Evolutionary conservation across 164 flowering plant genomes (phyloP).

Genomic region (Amborella trichopoda): DNA sequence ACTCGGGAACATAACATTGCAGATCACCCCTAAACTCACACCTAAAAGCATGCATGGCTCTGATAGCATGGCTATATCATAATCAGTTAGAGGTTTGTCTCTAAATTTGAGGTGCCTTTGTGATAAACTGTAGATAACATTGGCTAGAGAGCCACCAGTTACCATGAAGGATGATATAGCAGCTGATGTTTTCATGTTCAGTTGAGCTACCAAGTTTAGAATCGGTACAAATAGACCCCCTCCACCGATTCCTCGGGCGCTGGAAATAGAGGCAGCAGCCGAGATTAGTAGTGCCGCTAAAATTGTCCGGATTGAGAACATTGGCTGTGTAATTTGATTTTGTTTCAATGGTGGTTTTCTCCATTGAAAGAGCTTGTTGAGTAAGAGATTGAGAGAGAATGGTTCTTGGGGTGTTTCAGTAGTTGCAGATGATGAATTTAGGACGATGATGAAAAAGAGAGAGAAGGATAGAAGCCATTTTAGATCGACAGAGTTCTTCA

Average conservation of each 20-base stretch:
- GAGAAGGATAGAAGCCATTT: no score
- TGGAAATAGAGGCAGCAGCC: constrained; percentile 48
- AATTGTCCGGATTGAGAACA: no score
- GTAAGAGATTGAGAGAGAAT: no score
- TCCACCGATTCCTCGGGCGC: constrained; percentile 78
- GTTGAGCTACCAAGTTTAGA: constrained; percentile 41
- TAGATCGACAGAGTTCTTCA: no score
- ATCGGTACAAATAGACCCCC: constrained; percentile 65
- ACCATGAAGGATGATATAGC: constrained; percentile 68
- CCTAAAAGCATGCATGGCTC: constrained; percentile 65
- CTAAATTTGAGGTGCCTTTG: constrained; percentile 13
- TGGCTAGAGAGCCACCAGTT: constrained; percentile 56
- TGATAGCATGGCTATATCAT: constrained; percentile 46
- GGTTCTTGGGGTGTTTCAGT: no score
- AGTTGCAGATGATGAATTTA: no score
- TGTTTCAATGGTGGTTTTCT: no score
- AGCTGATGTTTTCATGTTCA: constrained; percentile 54
- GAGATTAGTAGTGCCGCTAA: constrained; percentile 34
- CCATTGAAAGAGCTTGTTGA: no score
- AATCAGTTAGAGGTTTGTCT: constrained; percentile 32
- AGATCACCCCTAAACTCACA: constrained; percentile 65
- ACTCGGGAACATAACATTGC: constrained; percentile 48
- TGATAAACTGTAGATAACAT: constrained; percentile 27
- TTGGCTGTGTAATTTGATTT: no score
- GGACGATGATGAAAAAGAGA: no score